Evolutionary conservation across 768 basidiomycete genomes (phyloP), one percentile per base, ranked within the genome.

Genomic region (Psilocybe sp.): DNA sequence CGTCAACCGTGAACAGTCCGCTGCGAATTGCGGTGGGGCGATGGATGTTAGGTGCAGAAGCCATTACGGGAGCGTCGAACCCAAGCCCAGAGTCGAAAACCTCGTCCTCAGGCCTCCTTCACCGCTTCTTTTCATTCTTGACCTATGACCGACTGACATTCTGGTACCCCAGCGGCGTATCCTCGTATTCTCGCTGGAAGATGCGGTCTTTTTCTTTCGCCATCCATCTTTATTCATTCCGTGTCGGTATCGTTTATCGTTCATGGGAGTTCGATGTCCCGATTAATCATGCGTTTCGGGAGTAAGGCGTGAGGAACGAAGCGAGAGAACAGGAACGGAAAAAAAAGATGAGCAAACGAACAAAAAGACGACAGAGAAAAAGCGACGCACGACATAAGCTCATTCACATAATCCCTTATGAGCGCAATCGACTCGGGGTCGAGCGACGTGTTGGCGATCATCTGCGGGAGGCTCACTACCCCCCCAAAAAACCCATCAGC

Each of bases 381-480:
- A 42, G 38, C 23, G 1, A 68, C 76, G 32, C 58, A 97, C 94
- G 69, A 68, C 60, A 98, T 75, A 51, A 99, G 72, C 63, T 97
- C 93, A 51, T 89, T 88, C 53, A 92, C 84, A 66, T 98, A 93
- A 58, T 98, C 95, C 53, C 87, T 74, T 12, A 99, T 80, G 6
- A 97, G 73, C 18, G 69, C 70, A 15, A 95, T 85, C 11, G 89
- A 90, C 63, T 96, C 94, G 2, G 82, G 72, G 62, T 99, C 96
- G 76, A 98, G 85, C n/a, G 81, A 84, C 12, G 95, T 93, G 54
- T 80, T 84, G 1, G 87, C 83, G 31, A 98, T 86, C 82, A 97
- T 94, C 57, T 84, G 81, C 1, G 96, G 97, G 35, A 98, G 75
- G 56, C 87, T 92, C 67, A 98, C 96, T 97, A n/a, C n/a, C n/a